Percentiles rank a stretch among this genome's conserved stretches.
These are phyloP conservation scores for Flueggea neowawraea DNA, from an alignment of 441 rosid genomes.

Conservation along the genomic window DNA sequence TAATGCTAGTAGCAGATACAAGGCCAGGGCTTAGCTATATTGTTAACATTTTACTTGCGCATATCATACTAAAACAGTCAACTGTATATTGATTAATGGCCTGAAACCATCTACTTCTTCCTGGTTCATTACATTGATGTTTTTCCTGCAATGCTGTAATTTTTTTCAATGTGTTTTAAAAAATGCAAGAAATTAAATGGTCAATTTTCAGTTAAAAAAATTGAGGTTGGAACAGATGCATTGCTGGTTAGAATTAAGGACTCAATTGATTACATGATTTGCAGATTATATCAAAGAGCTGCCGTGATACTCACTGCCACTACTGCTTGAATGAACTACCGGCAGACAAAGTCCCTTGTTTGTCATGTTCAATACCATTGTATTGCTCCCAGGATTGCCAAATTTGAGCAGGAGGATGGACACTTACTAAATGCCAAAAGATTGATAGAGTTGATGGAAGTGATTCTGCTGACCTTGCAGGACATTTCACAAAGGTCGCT, in stretches of 20 bases:
- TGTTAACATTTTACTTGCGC: too few relatives aligned
- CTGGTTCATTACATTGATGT: too few relatives aligned
- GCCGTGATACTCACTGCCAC: slow-evolving; percentile 76
- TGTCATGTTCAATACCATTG: slow-evolving; percentile 60
- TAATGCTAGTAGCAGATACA: too few relatives aligned
- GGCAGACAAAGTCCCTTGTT: slow-evolving; percentile 63
- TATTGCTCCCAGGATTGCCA: slow-evolving; percentile 83
- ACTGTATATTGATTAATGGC: slow-evolving; percentile 52
- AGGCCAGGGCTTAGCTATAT: too few relatives aligned
- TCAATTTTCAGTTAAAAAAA: too few relatives aligned
- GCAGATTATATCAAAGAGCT: slow-evolving; percentile 65
- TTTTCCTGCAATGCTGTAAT: too few relatives aligned
- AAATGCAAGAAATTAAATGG: too few relatives aligned
- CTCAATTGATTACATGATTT: slow-evolving; percentile 6
- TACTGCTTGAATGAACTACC: slow-evolving; percentile 83
- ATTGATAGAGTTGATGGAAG: slow-evolving; percentile 18
- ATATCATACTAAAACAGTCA: too few relatives aligned
- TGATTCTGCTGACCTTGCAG: slow-evolving; percentile 30
- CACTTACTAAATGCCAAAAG: slow-evolving; percentile 15
- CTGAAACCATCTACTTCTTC: too few relatives aligned
- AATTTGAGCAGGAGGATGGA: slow-evolving; percentile 49
- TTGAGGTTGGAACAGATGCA: neutral
- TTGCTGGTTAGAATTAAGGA: slow-evolving; percentile 10
- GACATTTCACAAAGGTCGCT: slow-evolving; percentile 37
- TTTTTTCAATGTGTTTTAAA: too few relatives aligned